A percentile compares a stretch with the other conserved stretches of the same genome.
Conservation (phyloP, 208 protist species). For the Eutreptiella sp. region DNA sequence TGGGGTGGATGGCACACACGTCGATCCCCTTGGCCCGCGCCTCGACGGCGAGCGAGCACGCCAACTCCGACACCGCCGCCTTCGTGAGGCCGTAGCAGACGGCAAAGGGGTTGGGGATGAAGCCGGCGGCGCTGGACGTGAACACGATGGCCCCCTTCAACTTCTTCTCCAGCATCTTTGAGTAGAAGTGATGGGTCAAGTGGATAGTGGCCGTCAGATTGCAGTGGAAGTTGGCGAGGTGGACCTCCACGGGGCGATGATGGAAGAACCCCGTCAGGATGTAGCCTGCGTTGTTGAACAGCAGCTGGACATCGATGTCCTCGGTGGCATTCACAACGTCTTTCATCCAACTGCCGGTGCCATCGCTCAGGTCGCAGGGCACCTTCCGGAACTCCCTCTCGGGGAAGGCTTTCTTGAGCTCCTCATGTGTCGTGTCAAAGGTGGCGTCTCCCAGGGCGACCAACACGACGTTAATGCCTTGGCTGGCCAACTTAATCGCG, state of each 20-base stretch:
- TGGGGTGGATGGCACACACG: too few relatives aligned
- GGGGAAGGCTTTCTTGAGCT: conserved; percentile 25
- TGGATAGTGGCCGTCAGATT: conserved; percentile 35
- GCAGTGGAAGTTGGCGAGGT: conserved; percentile 30
- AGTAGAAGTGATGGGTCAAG: conserved; percentile 29
- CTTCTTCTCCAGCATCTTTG: conserved; percentile 34
- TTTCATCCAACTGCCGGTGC: conserved; percentile 25
- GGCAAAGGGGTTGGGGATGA: conserved; percentile 33
- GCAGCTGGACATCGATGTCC: conserved; percentile 37
- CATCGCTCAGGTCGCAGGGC: conserved; percentile 25
- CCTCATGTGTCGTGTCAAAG: conserved; percentile 19
- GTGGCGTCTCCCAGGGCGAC: conserved; percentile 36
- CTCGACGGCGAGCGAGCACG: conserved; percentile 30
- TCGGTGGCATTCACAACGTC: conserved; percentile 33
- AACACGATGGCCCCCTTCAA: conserved; percentile 27
- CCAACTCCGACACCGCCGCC: conserved; percentile 32
- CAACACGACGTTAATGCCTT: conserved; percentile 39
- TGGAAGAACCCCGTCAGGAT: neutral
- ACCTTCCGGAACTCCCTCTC: conserved; percentile 29
- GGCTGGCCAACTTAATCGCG: conserved; percentile 33
- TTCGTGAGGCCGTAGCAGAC: conserved; percentile 35
- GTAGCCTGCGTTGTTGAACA: conserved; percentile 27
- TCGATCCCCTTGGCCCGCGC: neutral
- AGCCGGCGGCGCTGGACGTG: conserved; percentile 8
- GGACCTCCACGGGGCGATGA: conserved; percentile 5